Evolutionary conservation across 2,329 filamentous ascomycete genomes (phyloP).

Genomic region (Curvularia lunata): DNA sequence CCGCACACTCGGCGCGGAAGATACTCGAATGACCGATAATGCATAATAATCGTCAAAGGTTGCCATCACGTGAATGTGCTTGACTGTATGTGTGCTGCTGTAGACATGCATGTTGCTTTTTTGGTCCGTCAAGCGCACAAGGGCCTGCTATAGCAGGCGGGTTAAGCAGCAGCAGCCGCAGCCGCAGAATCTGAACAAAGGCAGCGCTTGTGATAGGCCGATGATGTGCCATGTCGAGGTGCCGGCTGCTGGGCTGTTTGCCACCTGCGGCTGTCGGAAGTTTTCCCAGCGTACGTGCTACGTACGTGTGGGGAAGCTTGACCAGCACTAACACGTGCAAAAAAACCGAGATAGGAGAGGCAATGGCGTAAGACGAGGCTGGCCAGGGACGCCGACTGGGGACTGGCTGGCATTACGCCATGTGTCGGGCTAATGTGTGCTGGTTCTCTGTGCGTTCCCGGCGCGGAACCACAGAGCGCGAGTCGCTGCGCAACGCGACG

Average conservation of each 20-base stretch:
- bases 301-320: constrained; percentile 10
- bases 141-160: background rate
- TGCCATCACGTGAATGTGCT: background rate
- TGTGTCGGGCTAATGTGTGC: background rate
- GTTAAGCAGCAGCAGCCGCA: background rate
- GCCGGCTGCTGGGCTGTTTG: background rate
- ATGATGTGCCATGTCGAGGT: background rate
- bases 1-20: constrained; percentile 4
- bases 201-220: background rate
- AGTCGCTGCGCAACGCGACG: too few relatives aligned
- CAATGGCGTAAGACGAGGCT: constrained; percentile 3
- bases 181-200: background rate
- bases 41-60: constrained; percentile 15
- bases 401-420: background rate
- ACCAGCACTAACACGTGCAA: constrained; percentile 8
- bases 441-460: background rate
- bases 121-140: background rate
- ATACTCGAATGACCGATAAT: constrained; percentile 18
- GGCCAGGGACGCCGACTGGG: background rate
- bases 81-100: background rate
- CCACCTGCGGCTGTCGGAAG: constrained; percentile 4
- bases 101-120: background rate
- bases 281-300: background rate
- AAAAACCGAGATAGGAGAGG: background rate
- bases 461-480: background rate